Evolutionary conservation across 108 stramenopile genomes (phyloP).

Genomic region (Craspedostauros australis): DNA sequence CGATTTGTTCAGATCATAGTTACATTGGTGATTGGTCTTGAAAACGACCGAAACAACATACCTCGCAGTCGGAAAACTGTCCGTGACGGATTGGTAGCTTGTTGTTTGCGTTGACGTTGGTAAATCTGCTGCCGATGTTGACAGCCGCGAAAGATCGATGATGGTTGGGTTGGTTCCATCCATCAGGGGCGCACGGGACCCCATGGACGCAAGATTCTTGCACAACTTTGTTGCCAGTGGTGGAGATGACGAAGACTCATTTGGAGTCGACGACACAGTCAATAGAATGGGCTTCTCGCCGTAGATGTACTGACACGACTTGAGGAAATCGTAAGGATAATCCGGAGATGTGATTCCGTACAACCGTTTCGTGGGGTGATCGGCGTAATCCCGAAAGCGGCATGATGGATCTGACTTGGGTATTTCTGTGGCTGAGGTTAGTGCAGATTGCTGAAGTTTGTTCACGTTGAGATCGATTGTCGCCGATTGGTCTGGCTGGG

Average conservation of each 20-base stretch:
- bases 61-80: conserved; percentile 2
- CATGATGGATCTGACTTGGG: too few species aligned
- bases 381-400: conserved; percentile 6
- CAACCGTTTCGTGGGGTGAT: background rate
- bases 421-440: too few species aligned
- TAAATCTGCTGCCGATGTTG: background rate
- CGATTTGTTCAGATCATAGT: conserved; percentile 16
- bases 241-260: too few species aligned
- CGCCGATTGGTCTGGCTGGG: too few species aligned
- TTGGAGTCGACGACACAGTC: background rate
- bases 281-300: conserved; percentile 42
- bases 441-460: too few species aligned
- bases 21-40: conserved; percentile 53
- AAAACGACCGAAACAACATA: conserved; percentile 18
- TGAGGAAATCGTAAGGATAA: too few species aligned
- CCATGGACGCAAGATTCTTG: too few species aligned
- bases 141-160: conserved; percentile 28
- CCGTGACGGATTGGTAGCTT: background rate
- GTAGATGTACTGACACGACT: conserved; percentile 54
- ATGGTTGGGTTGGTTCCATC: conserved; percentile 76
- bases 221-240: too few species aligned
- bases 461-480: too few species aligned
- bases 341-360: too few species aligned
- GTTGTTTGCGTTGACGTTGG: background rate
- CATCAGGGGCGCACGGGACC: conserved; percentile 46